Percentiles rank a stretch among this genome's conserved stretches.
phyloP scores from a whole-genome alignment of 495 filamentous ascomycete species.

The Penicillium angulare region DNA sequence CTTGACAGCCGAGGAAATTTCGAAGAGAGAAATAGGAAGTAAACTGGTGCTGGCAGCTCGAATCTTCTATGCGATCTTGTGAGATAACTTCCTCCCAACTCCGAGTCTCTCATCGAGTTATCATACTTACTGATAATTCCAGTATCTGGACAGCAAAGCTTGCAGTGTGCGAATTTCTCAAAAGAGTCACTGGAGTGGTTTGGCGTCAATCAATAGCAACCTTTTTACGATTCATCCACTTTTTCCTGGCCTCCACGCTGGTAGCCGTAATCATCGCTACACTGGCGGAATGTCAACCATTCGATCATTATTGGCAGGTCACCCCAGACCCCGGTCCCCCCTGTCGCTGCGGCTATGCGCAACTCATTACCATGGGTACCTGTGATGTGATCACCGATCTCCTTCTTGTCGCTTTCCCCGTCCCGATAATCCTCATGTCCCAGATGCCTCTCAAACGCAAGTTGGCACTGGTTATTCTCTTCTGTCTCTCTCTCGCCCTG shows the following conservation, averaged over 20 bases:
- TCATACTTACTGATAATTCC: background rate
- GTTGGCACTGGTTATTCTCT: slow-evolving; percentile 68
- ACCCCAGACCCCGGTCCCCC: slow-evolving; percentile 79
- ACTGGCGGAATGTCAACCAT: slow-evolving; percentile 81
- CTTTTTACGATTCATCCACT: slow-evolving; percentile 65
- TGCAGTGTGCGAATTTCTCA: slow-evolving; percentile 87
- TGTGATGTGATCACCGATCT: slow-evolving; percentile 88
- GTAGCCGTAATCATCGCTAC: slow-evolving; percentile 76
- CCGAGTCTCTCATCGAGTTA: background rate
- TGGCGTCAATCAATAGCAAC: slow-evolving; percentile 71
- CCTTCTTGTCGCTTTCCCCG: slow-evolving; percentile 80
- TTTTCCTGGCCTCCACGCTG: slow-evolving; percentile 74
- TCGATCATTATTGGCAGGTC: slow-evolving; percentile 87
- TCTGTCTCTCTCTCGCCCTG: slow-evolving; percentile 75
- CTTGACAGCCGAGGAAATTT: slow-evolving; percentile 41
- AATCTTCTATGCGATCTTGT: slow-evolving; percentile 59
- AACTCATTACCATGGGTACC: slow-evolving; percentile 83
- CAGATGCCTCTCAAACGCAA: slow-evolving; percentile 65
- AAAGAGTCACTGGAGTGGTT: slow-evolving; percentile 63
- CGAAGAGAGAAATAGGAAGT: slow-evolving; percentile 48
- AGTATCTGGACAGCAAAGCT: slow-evolving; percentile 92
- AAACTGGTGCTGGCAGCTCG: slow-evolving; percentile 52
- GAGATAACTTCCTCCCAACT: slow-evolving; percentile 20
- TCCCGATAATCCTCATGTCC: slow-evolving; percentile 77
- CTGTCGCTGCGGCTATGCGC: slow-evolving; percentile 80